Evolutionary conservation across 1,139 yeast genomes (phyloP), one percentile per base, ranked within the genome.

Genomic region (Candida freyschussii): DNA sequence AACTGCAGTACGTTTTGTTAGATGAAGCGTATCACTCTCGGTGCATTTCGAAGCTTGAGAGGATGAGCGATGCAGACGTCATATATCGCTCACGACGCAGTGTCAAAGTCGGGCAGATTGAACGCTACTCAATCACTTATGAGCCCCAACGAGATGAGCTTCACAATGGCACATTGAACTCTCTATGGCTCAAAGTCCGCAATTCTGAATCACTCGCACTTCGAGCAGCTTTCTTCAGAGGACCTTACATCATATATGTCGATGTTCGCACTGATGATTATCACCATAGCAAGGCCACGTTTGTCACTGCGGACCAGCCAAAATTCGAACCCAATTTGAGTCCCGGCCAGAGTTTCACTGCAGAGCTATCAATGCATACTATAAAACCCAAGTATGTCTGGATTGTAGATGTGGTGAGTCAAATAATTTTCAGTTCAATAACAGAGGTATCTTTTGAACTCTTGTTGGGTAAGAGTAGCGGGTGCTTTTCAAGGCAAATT

Each of bases 191-290:
- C 12, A 77, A 75, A 44, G 71, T 91, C 24, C 76, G 75, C 47
- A 91, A 91, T 56, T 66, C 65, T 6, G 95, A 86, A 49, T 75
- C 78, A 36, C 56, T 84, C 9, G 77, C 96, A 0, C 60, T 84
- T 47, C 60, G 96, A 29, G 96, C 97, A 0, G 95, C 95, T 0
- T 85, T 81, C 52, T 61, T 91, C 17, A 79, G 87, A 26, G 98
- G 97, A 0, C 98, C 98, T 0, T 89, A 76, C 52, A 72, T 83
- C n/a, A 56, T 91, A 3, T 91, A 89, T 50, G 91, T 80, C 15
- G 96, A 91, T 56, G 78, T 93, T 32, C 62, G 78, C 30, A 69
- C 84, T 1, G 72, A 62, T 8, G 82, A 73, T 19, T 91, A 76
- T 52, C 69, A 75, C 34, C 79, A 74, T 40, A 61, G 70, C 17